Evolutionary conservation across 2,329 filamentous ascomycete species (phyloP), one percentile per base, ranked within the genome.

Genomic region (Diplodia seriata): DNA sequence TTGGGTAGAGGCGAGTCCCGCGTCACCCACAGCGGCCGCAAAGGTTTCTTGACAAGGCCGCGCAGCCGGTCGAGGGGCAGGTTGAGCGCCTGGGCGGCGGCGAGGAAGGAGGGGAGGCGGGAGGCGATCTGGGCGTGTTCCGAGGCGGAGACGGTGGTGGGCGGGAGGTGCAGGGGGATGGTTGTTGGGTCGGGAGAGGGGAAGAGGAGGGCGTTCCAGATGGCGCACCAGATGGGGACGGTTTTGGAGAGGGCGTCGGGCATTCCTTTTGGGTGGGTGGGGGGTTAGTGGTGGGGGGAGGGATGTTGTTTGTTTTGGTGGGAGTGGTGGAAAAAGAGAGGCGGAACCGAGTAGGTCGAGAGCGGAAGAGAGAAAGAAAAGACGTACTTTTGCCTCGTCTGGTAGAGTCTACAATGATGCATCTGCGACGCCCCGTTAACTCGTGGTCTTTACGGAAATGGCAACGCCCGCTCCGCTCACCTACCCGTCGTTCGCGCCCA

Each of bases 171-270:
- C 8, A 98, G 84, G 1, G 78, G 72, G 3, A 81, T 71, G 23
- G 83, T 36, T 18, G 18, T 20, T 72, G 73, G 90, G 18, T 76
- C 74, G 20, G 74, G 71, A 3, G 83, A 79, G 0, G 73, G 90
- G 76, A 97, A 97, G 4, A 98, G 81, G 3, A 88, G 83, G 56
- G 86, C 84, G 79, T 98, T 98, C 73, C 97, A 80, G 20, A 97
- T 92, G 70, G 90, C 88, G 78, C 91, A 94, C 95, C 95, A 99
- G 70, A 97, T 91, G 1, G 95, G 94, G 31, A 98, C 85, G 0
- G 95, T 98, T 79, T 97, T 97, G 73, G 91, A 93, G 20, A 99
- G 85, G 18, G 95, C 94, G 80, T 99, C 95, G 0, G 95, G 94
- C 89, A 98, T 97, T 73, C 87, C 89, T 90, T 70, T 20, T 20